A percentile compares a stretch with the other conserved stretches of the same genome.
Evolutionary conservation across 2,329 filamentous ascomycete species (phyloP).

Genomic region (Phialemoniopsis sp.): DNA sequence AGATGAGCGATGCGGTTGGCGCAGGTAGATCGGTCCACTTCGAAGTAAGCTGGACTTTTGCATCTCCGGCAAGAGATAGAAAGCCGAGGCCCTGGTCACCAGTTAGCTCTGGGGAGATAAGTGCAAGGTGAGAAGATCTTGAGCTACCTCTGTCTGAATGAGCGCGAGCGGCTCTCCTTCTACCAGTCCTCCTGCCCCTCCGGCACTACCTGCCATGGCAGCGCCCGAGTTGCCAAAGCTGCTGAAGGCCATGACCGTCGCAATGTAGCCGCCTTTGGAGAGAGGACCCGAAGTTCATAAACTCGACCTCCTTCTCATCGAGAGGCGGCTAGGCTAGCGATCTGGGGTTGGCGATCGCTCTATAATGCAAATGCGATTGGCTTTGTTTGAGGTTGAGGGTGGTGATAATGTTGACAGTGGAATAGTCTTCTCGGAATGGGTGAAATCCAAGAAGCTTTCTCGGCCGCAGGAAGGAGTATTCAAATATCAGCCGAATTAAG

Average conservation of each 20-base stretch:
- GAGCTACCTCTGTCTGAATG: slow-evolving; percentile 73
- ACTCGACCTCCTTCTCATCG: slow-evolving; percentile 15
- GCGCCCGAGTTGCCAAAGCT: slow-evolving; percentile 48
- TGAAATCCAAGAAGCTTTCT: too few relatives aligned
- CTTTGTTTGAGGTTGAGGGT: too few relatives aligned
- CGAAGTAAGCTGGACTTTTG: slow-evolving; percentile 75
- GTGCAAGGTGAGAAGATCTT: background rate
- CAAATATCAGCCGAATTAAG: too few relatives aligned
- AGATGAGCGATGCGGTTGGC: slow-evolving; percentile 76
- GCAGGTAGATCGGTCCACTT: slow-evolving; percentile 75
- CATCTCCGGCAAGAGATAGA: slow-evolving; percentile 71
- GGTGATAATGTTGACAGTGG: too few relatives aligned
- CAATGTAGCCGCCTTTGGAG: slow-evolving; percentile 27
- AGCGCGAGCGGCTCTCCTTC: slow-evolving; percentile 61
- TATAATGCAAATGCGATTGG: too few relatives aligned
- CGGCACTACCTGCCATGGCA: slow-evolving; percentile 33
- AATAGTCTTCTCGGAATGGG: too few relatives aligned
- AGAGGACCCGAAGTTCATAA: slow-evolving; percentile 23
- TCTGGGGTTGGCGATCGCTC: too few relatives aligned
- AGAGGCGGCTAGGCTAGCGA: background rate
- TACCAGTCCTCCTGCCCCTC: slow-evolving; percentile 29
- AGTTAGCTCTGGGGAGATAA: slow-evolving; percentile 3
- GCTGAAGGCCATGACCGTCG: slow-evolving; percentile 60
- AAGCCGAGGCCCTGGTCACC: slow-evolving; percentile 67
- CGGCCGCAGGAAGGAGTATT: too few relatives aligned